Base-by-base conservation (phyloP, 305 asterid species). In the Andrographis paniculata region DNA sequence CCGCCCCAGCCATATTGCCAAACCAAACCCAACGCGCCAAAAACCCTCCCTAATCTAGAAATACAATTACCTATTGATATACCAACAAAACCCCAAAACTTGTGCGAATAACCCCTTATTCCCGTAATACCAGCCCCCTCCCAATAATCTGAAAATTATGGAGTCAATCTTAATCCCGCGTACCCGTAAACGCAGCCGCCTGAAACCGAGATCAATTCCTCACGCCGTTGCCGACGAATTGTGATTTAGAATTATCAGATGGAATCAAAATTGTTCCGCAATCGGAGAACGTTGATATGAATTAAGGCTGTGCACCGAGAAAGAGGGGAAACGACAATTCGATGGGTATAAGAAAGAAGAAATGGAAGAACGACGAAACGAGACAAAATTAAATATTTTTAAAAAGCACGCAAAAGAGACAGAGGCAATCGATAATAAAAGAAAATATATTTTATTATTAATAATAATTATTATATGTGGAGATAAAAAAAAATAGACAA, bases 1-100 rank as follows among this genome's bases (percentile, higher is more conserved):
- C 94, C 48, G 92, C 66, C 43, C 94, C 97, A 72, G 73, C 71
- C 96, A 89, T 84, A 47, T 66, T 41, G 22, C 48, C 44, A 20
- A n/a, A 27, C 15, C 61, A 37, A 58, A 63, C 37, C 54, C 38
- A 16, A 20, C 46, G 35, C 11, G 59, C 57, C 46, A 45, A 52
- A 72, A 50, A n/a, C n/a, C n/a, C n/a, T n/a, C 67, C 70, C 72
- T 56, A 46, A 59, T 48, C 48, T 19, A 58, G 37, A 50, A 41
- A 58, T 53, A 20, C 14, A 56, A 59, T 48, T 42, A 24, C 49
- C 17, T 17, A 45, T 47, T 9, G 21, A 22, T 28, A 12, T 30
- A 56, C 38, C 56, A 53, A 46, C 48, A 57, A 43, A 51, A 52
- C 52, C 69, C 41, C 62, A 52, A 41, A 28, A 54, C 58, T 55